Conservation (phyloP, 2,329 filamentous ascomycete species). For the Cladosporium oxysporum region DNA sequence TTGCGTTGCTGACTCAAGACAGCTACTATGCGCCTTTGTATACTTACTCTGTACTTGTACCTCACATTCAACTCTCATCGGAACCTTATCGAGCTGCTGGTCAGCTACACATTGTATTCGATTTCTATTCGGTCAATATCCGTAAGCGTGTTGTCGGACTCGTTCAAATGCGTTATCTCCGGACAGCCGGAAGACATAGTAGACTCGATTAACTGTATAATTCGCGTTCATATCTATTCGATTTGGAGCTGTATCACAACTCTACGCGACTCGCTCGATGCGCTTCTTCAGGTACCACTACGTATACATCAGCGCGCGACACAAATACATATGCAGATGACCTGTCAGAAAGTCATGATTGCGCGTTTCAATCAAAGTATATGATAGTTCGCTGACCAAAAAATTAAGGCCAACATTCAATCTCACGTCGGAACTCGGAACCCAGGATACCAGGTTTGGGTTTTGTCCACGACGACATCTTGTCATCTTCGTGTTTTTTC, state of each 20-base stretch:
- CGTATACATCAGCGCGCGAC: neutral
- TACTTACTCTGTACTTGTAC: neutral
- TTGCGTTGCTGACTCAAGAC: neutral
- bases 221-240: neutral
- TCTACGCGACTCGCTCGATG: neutral
- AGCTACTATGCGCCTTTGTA: neutral
- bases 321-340: neutral
- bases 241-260: neutral
- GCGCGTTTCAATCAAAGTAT: neutral
- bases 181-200: neutral
- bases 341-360: neutral
- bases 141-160: neutral
- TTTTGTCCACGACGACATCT: neutral
- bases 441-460: neutral
- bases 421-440: too few relatives aligned
- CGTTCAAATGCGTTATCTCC: neutral
- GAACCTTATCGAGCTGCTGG: neutral
- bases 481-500: neutral
- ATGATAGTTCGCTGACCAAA: neutral
- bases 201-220: too few relatives aligned
- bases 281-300: too few relatives aligned
- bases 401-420: too few relatives aligned
- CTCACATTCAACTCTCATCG: neutral
- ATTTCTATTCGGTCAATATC: neutral
- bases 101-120: neutral